Evolutionary conservation across 2,329 filamentous ascomycete genomes (phyloP).

Genomic region (Pseudogymnoascus sp.): DNA sequence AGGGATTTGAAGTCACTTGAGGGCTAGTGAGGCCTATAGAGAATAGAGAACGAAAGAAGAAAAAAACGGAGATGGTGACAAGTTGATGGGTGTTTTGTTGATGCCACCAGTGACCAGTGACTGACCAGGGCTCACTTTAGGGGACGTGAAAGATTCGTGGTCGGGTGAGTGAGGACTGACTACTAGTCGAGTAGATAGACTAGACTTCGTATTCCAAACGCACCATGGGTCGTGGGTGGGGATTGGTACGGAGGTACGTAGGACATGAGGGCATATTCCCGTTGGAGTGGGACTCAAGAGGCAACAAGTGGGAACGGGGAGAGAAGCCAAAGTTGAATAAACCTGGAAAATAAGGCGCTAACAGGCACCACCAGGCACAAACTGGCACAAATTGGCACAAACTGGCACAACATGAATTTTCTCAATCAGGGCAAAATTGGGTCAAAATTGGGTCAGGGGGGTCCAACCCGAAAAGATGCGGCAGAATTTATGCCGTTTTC

Average conservation of each 20-base stretch:
- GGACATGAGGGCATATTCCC: not conserved
- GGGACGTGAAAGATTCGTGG: constrained; percentile 9
- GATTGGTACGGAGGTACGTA: not conserved
- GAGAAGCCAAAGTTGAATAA: not conserved
- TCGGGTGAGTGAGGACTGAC: not conserved
- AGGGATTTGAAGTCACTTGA: not conserved
- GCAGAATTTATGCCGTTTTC: not conserved
- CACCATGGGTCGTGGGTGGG: not conserved
- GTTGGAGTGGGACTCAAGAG: constrained; percentile 3
- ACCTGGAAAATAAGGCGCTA: not conserved
- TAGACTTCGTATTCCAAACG: constrained; percentile 8
- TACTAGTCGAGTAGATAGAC: too few relatives aligned
- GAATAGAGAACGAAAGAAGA: not conserved
- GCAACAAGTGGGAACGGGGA: not conserved
- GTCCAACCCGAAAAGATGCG: not conserved
- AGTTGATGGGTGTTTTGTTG: constrained; percentile 6
- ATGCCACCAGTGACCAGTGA: not conserved
- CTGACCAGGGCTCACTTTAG: not conserved
- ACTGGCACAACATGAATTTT: too few relatives aligned
- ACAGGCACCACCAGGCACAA: not conserved
- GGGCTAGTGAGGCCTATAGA: not conserved
- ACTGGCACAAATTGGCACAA: not conserved
- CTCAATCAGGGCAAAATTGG: not conserved
- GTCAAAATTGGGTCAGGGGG: not conserved
- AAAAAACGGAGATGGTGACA: not conserved